A percentile compares a stretch with the other conserved stretches of the same genome.
Evolutionary conservation across 768 basidiomycete genomes (phyloP).

Genomic region (Naganishia kalamii): DNA sequence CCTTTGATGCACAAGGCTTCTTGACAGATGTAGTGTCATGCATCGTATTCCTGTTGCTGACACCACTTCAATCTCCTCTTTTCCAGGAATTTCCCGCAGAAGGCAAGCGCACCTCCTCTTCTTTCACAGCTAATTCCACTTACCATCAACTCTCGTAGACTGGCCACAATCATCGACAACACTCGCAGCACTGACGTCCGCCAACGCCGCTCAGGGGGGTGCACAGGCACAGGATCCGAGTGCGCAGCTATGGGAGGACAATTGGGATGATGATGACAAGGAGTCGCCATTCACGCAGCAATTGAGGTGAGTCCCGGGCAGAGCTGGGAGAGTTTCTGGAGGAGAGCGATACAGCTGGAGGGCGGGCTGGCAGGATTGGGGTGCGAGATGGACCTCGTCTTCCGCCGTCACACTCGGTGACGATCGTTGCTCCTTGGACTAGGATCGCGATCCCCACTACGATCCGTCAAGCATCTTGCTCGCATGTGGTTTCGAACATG

Average conservation of each 20-base stretch:
- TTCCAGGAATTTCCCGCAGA: constrained; percentile 73
- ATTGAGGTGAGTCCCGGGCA: constrained; percentile 64
- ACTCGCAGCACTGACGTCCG: constrained; percentile 34
- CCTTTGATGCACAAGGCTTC: no score
- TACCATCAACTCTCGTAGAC: constrained; percentile 9
- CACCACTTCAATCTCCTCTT: no score
- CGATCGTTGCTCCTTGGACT: background rate
- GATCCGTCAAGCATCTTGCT: no score
- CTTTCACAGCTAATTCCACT: constrained; percentile 6
- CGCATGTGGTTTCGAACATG: background rate
- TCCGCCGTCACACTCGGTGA: no score
- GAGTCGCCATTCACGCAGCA: constrained; percentile 96
- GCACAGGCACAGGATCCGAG: constrained; percentile 72
- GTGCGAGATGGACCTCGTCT: no score
- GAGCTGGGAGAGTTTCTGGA: background rate
- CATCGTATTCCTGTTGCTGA: background rate
- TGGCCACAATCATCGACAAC: constrained; percentile 27
- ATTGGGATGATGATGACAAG: constrained; percentile 99
- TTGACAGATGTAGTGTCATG: no score
- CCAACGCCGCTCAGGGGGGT: constrained; percentile 61
- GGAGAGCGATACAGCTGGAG: background rate
- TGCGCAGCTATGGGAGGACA: constrained; percentile 97
- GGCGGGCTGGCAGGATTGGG: no score
- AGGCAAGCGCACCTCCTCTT: constrained; percentile 52
- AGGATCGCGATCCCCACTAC: background rate